Evolutionary conservation across 2,329 filamentous ascomycete genomes (phyloP).

Genomic region (Didymella arachidicola): DNA sequence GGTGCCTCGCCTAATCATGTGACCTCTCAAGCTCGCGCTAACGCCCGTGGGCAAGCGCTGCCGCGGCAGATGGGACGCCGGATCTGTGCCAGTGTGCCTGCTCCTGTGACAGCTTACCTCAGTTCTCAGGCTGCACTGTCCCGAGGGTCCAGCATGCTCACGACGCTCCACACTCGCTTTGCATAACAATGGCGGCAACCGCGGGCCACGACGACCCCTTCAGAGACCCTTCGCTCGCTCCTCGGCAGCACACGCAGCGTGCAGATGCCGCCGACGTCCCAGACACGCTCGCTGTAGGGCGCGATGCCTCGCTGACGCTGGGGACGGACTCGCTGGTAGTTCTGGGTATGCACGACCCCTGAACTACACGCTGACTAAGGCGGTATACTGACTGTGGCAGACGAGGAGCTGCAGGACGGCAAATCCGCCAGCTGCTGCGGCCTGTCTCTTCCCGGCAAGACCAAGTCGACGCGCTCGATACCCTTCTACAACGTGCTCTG

Average conservation of each 20-base stretch:
- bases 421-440: conserved; percentile 64
- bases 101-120: conserved; percentile 4
- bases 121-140: not conserved
- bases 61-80: conserved; percentile 9
- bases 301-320: conserved; percentile 67
- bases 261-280: conserved; percentile 22
- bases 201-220: conserved; percentile 39
- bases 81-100: conserved; percentile 3
- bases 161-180: conserved; percentile 11
- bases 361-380: not conserved
- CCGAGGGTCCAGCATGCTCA: conserved; percentile 18
- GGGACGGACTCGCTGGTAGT: conserved; percentile 68
- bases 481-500: conserved; percentile 86
- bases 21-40: not conserved
- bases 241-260: conserved; percentile 15
- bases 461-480: conserved; percentile 65
- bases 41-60: conserved; percentile 8
- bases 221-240: conserved; percentile 38
- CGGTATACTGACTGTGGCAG: conserved; percentile 44
- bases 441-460: conserved; percentile 56
- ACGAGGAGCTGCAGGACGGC: conserved; percentile 62
- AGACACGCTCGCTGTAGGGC: conserved; percentile 62
- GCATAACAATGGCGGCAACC: conserved; percentile 36
- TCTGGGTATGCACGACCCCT: conserved; percentile 55
- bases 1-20: not conserved